Evolutionary conservation across 805 yeast species (phyloP), one percentile per base, ranked within the genome.

Genomic region (Grigorovia jiainica): DNA sequence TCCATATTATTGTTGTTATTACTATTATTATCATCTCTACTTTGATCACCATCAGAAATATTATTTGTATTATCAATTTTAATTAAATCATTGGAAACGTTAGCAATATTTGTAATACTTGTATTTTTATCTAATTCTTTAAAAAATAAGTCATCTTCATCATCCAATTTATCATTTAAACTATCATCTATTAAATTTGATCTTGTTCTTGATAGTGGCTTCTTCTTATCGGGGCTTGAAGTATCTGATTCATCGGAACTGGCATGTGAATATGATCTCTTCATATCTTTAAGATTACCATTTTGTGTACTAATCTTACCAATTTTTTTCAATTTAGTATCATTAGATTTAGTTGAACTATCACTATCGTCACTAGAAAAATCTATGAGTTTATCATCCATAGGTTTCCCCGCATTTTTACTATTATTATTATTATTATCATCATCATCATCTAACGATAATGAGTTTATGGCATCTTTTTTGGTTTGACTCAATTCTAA

Each of bases 61-160:
- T 11, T 13, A 27, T 27, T 13, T 13, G 15, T 7, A 7, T 13
- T 8, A 6, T 17, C 34, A 17, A n/a, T 13, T 7, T 7, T 30
- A 17, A 30, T 30, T 17, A 7, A 7, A 7, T 7, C 7, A 30
- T 13, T 30, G 34, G 15, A 6, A 30, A 8, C 7, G 34, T 7
- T 6, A 7, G n/a, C n/a, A n/a, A n/a, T n/a, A n/a, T n/a, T n/a
- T n/a, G n/a, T n/a, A n/a, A n/a, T n/a, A n/a, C n/a, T n/a, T n/a
- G n/a, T 13, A 27, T 44, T 48, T 23, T 45, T 43, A 9, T 49
- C 48, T 5, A 54, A 40, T 24, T 51, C 56, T 23, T 44, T 47
- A 37, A 55, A 51, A 33, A 55, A 55, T 21, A 47, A 52, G 34
- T 52, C 61, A 25, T 52, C 50, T 38, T 51, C 62, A 23, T 57